Conservation (phyloP, 202 grass and related monocot species). For the Digitaria exilis region DNA sequence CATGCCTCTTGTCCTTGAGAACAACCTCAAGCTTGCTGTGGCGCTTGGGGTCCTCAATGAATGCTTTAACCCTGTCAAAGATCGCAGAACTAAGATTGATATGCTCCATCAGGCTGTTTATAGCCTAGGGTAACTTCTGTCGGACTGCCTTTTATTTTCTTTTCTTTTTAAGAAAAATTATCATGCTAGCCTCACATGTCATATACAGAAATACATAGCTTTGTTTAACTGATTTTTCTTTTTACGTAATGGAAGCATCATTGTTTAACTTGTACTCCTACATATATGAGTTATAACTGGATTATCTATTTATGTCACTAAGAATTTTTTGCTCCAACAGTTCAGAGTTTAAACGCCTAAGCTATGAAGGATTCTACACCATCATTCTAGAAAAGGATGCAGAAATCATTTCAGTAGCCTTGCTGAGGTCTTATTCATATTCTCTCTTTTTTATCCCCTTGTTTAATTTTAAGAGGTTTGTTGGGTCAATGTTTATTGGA, state of each 20-base stretch:
- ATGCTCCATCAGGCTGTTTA: slow-evolving; percentile 75
- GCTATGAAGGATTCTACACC: slow-evolving; percentile 75
- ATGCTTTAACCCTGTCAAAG: slow-evolving; percentile 72
- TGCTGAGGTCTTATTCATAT: slow-evolving; percentile 53
- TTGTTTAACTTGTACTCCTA: neutral
- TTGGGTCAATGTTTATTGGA: neutral
- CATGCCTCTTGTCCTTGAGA: slow-evolving; percentile 35
- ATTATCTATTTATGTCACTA: neutral
- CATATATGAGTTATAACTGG: too few species aligned
- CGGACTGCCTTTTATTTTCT: too few species aligned
- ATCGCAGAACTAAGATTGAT: slow-evolving; percentile 60
- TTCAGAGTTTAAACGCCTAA: slow-evolving; percentile 64
- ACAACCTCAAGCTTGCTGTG: slow-evolving; percentile 60
- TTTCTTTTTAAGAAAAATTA: too few species aligned
- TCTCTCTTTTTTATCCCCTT: neutral
- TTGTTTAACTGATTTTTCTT: too few species aligned
- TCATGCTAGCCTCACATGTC: neutral
- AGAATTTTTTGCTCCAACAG: slow-evolving; percentile 20
- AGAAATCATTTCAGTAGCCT: slow-evolving; percentile 66
- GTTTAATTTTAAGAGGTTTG: neutral
- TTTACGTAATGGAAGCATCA: too few species aligned
- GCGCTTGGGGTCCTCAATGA: slow-evolving; percentile 66
- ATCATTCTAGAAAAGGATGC: slow-evolving; percentile 69
- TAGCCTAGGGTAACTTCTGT: slow-evolving; percentile 51
- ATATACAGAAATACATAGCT: too few species aligned